These are phyloP conservation scores for slime mould (Dictyostelium discoideum) DNA, from an alignment of 78 protist species.

Conservation along the genomic window DNA sequence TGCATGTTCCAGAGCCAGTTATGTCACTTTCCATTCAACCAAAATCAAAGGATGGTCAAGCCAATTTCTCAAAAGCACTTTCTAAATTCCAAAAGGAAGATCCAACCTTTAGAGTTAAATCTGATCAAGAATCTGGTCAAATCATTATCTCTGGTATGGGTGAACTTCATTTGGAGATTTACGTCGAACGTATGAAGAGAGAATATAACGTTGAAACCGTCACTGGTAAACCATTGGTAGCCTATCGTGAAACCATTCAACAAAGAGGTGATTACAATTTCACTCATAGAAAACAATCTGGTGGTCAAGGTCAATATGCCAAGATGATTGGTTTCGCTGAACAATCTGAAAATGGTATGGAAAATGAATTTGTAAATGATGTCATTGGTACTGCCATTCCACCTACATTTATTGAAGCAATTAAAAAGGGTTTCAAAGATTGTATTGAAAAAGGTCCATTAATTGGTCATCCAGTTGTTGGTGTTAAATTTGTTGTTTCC, in stretches of 20 bases:
- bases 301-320: constrained; percentile 98
- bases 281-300: constrained; percentile 97
- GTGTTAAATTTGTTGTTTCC: constrained; percentile 83
- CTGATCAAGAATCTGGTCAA: constrained; percentile 83
- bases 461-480: constrained; percentile 91
- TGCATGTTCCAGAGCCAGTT: constrained; percentile 97
- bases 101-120: constrained; percentile 95
- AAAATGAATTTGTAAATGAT: constrained; percentile 83
- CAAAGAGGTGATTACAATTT: constrained; percentile 83
- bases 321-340: constrained; percentile 91
- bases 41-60: constrained; percentile 59
- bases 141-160: constrained; percentile 98
- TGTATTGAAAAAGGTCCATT: constrained; percentile 88
- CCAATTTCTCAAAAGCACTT: constrained; percentile 86
- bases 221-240: constrained; percentile 90
- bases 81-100: constrained; percentile 94
- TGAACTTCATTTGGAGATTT: constrained; percentile 97
- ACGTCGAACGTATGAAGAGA: constrained; percentile 91
- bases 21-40: constrained; percentile 91
- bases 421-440: constrained; percentile 87
- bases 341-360: constrained; percentile 79
- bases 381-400: constrained; percentile 93
- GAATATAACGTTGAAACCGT: constrained; percentile 85
- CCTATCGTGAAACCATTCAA: constrained; percentile 93
- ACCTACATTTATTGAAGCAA: constrained; percentile 89